phyloP scores from a whole-genome alignment of 495 filamentous ascomycete genomes.

The Neurospora sp. region DNA sequence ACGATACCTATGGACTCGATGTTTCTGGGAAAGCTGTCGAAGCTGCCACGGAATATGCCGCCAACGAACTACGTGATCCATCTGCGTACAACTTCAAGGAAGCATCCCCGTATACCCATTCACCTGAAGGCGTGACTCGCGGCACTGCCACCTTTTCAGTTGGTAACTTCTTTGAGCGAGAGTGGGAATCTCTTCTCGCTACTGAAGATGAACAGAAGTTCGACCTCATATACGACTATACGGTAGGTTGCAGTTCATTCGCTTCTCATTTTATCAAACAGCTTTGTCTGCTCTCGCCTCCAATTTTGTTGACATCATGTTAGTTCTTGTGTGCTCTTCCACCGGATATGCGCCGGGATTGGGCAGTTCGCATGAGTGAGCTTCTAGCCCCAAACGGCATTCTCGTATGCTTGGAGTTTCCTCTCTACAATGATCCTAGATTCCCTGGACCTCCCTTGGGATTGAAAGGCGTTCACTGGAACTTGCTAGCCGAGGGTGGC shows the following conservation, averaged over 20 bases:
- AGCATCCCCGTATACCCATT: not conserved
- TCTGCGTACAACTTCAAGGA: constrained; percentile 38
- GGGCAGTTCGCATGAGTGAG: constrained; percentile 54
- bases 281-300: not conserved
- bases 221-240: constrained; percentile 75
- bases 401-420: constrained; percentile 69
- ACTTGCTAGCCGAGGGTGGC: constrained; percentile 52
- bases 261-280: not conserved
- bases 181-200: constrained; percentile 41
- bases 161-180: constrained; percentile 62
- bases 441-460: constrained; percentile 58
- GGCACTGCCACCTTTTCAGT: constrained; percentile 48
- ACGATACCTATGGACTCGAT: constrained; percentile 63
- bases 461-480: constrained; percentile 51
- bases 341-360: constrained; percentile 50
- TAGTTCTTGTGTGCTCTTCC: constrained; percentile 71
- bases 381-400: constrained; percentile 50
- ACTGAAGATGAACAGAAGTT: constrained; percentile 37
- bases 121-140: not conserved
- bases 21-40: constrained; percentile 48
- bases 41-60: constrained; percentile 31
- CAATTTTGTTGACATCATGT: not conserved
- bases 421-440: constrained; percentile 53
- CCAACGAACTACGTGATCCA: constrained; percentile 6
- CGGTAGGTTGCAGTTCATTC: constrained; percentile 34